A percentile compares a stretch with the other conserved stretches of the same genome.
Evolutionary conservation across 441 rosid genomes (phyloP).

Genomic region (Eruca vesicaria): DNA sequence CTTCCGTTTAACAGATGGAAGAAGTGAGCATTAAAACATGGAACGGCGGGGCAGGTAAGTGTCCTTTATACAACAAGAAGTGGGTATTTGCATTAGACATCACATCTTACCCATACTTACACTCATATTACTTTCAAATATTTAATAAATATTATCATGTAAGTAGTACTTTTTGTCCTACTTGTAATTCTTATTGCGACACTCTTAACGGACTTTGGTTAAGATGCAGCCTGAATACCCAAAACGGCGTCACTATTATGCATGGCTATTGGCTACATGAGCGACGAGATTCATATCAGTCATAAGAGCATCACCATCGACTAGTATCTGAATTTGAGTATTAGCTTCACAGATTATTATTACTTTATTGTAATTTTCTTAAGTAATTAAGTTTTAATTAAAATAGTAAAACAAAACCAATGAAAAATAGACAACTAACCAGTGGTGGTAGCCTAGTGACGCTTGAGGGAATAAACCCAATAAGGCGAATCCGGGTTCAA

Average conservation of each 20-base stretch:
- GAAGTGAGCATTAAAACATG: conserved; percentile 28
- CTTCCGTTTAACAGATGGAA: conserved; percentile 20
- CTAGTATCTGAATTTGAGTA: too few relatives aligned
- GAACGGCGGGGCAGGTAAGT: conserved; percentile 28
- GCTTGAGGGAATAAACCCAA: too few relatives aligned
- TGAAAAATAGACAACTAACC: too few relatives aligned
- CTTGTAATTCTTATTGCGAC: neutral
- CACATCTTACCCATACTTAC: conserved; percentile 32
- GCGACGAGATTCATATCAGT: neutral
- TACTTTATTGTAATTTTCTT: too few relatives aligned
- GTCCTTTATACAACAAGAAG: conserved; percentile 29
- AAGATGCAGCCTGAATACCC: neutral
- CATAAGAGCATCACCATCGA: too few relatives aligned
- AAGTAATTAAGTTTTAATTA: too few relatives aligned
- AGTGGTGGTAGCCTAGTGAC: too few relatives aligned
- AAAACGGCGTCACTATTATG: neutral
- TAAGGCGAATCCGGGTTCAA: too few relatives aligned
- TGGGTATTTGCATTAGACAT: conserved; percentile 34
- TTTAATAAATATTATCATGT: conserved; percentile 12
- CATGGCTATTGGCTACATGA: neutral
- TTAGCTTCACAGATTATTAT: too few relatives aligned
- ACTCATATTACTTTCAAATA: conserved; percentile 8
- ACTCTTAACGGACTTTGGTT: conserved; percentile 29
- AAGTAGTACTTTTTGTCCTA: conserved; percentile 26
- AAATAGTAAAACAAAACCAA: too few relatives aligned